Base-by-base conservation (phyloP, 75 land plant genomes). In the Selaginella moellendorffii region DNA sequence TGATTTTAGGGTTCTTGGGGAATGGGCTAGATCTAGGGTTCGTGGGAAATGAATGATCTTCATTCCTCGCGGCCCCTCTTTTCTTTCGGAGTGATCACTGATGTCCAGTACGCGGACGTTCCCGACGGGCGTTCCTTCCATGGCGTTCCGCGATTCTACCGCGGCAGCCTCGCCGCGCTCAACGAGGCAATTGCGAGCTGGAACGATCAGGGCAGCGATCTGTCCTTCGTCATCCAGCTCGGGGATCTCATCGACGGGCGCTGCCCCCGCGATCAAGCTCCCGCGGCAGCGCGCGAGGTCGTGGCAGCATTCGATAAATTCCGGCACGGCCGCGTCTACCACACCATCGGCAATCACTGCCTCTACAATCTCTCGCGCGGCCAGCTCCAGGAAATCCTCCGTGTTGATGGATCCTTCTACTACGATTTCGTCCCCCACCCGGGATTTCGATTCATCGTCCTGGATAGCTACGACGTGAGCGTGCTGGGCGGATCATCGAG, bases 181-280 rank as follows among this genome's bases (percentile, higher is more conserved):
- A 80, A 83, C 63, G 80, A 86, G 54, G 96, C 99, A 14, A 85
- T 95, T 20, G 61, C 65, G 0, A 58, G 62, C n/a, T 95, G 99
- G 99, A 89, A 86, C 54, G 20, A 73, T 10, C 63, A 71, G 10
- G 69, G 79, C 26, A 36, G 14, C 46, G 79, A 67, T 14, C 82
- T 77, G 27, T 63, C 77, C 14, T 95, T 95, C 64, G 78, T 67
- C n/a, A 68, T 89, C 2, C 88, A 95, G 62, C 82, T 86, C 71
- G 99, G 99, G 2, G 98, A 93, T 65, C 85, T 88, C 59, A 82
- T 95, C n/a, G 99, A 95, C 74, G 96, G 96, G 1, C 77, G 70
- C 42, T 95, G 99, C 58, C 99, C 99, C 27, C 89, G 74, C 64
- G 79, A 78, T 10, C 66, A 89, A 53, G 83, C 96, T 2, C 51